A percentile compares a stretch with the other conserved stretches of the same genome.
Conservation (phyloP, 2,329 filamentous ascomycete species). For the Aspergillus japonicus region DNA sequence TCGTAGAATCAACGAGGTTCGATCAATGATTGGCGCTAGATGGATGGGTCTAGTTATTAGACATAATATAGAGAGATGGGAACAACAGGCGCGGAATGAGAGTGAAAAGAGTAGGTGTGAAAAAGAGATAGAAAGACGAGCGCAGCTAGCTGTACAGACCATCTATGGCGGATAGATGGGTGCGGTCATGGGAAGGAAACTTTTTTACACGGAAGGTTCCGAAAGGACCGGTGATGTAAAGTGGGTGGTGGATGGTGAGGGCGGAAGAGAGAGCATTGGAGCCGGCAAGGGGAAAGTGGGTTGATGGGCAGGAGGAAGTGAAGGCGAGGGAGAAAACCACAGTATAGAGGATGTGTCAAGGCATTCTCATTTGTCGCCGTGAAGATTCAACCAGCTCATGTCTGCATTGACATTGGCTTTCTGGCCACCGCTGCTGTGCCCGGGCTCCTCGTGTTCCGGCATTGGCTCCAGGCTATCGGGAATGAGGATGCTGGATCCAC, state of each 20-base stretch:
- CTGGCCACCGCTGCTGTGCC: neutral
- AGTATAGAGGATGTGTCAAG: neutral
- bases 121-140: neutral
- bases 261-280: neutral
- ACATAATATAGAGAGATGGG: neutral
- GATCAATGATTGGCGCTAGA: neutral
- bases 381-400: conserved; percentile 47
- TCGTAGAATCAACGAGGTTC: neutral
- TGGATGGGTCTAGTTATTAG: neutral
- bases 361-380: conserved; percentile 26
- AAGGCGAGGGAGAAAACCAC: neutral
- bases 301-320: neutral
- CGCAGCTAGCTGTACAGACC: conserved; percentile 15
- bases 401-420: conserved; percentile 36
- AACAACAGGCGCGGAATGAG: conserved; percentile 8
- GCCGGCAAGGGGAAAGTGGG: neutral
- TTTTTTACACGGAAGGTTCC: conserved; percentile 6
- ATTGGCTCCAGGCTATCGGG: conserved; percentile 29
- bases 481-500: conserved; percentile 36
- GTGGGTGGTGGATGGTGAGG: neutral
- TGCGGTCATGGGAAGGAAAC: neutral
- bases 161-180: neutral
- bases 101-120: neutral
- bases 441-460: conserved; percentile 10
- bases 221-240: neutral